Evolutionary conservation across 164 flowering plant genomes (phyloP).

Genomic region (Chloranthus sessilifolius): DNA sequence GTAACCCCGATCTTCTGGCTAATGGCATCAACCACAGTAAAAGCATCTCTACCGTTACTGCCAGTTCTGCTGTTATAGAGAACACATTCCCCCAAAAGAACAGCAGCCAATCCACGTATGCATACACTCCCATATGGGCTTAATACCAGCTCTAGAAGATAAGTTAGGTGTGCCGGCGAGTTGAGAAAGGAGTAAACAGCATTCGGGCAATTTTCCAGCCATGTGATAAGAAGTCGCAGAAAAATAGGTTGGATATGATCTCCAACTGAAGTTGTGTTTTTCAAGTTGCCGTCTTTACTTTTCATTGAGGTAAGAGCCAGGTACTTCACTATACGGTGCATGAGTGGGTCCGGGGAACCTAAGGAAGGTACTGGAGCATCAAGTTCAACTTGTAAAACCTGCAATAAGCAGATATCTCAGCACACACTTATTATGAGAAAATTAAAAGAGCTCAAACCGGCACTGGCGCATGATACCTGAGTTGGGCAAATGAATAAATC

Average conservation of each 20-base stretch:
- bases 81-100: constrained; percentile 86
- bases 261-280: constrained; percentile 27
- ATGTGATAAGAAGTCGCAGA: constrained; percentile 67
- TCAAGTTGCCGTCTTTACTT: constrained; percentile 36
- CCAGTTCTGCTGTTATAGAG: constrained; percentile 45
- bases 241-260: constrained; percentile 63
- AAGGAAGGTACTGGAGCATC: constrained; percentile 56
- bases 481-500: too few relatives aligned
- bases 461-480: too few relatives aligned
- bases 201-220: constrained; percentile 80
- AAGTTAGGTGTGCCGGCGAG: constrained; percentile 79
- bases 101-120: constrained; percentile 72
- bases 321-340: constrained; percentile 82
- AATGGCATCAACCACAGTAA: constrained; percentile 68
- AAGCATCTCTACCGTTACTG: constrained; percentile 57
- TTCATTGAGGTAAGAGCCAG: constrained; percentile 70
- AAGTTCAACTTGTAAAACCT: constrained; percentile 72
- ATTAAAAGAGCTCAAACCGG: background rate
- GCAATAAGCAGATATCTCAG: constrained; percentile 20
- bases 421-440: constrained; percentile 1
- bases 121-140: constrained; percentile 47
- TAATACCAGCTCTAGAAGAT: constrained; percentile 74
- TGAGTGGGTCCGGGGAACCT: constrained; percentile 68
- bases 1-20: constrained; percentile 88
- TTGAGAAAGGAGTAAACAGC: constrained; percentile 82